Base-by-base conservation (phyloP, 2,329 filamentous ascomycete genomes). In the Pseudocercospora fuligena region DNA sequence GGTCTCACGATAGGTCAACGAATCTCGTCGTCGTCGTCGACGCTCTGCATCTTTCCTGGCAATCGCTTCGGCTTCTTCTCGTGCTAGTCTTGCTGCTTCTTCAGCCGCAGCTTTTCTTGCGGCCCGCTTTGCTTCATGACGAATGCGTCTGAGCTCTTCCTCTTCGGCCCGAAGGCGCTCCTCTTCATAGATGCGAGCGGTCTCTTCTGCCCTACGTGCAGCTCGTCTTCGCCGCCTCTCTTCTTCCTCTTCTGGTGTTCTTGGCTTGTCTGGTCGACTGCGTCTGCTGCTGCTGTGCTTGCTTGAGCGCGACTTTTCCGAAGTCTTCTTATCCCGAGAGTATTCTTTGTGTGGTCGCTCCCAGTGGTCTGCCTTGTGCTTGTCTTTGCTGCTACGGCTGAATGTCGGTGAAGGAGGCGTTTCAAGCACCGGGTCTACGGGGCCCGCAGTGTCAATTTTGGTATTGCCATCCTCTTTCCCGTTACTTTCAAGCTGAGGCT, bases 31-130 rank as follows among this genome's bases (percentile, higher is more conserved):
- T 19, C 61, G 64, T 27, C 69, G 67, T 40, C 70, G 59, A 9
- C 62, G 53, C 31, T 73, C 71, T n/a, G 70, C 70, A 31, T 73
- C 70, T 47, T 70, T 49, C 8, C 68, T 60, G 21, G 69, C 70
- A 21, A 71, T 49, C 8, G 61, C 64, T 27, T 66, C 64, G 5
- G 69, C 72, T 62, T 74, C 71, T 47, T 70, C 67, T 33, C 60
- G 66, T 0, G 68, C 69, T 23, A 74, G 23, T 31, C 68, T 56
- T 6, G 66, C 65, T 12, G 68, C 64, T 53, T 74, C 72, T 36
- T 71, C 70, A 5, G 71, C 72, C 1, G 71, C 73, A 12, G 72
- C 73, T 63, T 73, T 73, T 23, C 73, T 60, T 12, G 71, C 71
- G 8, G 70, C 72, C 9, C 72, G 67, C 5, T 67, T 64, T 9